Evolutionary conservation across 2,329 filamentous ascomycete genomes (phyloP).

Genomic region (Daldinia eschscholtzii): DNA sequence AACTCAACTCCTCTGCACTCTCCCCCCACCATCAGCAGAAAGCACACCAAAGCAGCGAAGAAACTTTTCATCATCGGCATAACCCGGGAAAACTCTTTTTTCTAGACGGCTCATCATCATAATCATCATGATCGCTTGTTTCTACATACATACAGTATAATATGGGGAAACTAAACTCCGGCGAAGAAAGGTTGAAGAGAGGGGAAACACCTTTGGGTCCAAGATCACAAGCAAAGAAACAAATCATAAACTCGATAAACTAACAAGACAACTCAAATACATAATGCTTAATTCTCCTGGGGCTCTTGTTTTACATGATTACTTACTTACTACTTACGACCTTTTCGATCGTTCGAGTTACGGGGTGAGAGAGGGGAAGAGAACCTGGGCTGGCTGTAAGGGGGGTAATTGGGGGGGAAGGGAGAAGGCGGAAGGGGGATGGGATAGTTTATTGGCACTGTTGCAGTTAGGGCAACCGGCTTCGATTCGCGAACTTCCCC

Average conservation of each 20-base stretch:
- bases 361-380: neutral
- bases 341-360: conserved; percentile 10
- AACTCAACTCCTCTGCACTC: neutral
- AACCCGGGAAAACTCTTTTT: neutral
- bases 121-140: neutral
- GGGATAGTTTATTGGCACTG: conserved; percentile 5
- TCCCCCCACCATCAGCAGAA: conserved; percentile 22
- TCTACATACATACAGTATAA: neutral
- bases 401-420: no score
- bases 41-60: conserved; percentile 17
- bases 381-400: neutral
- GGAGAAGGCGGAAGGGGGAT: neutral
- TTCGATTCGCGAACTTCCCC: conserved; percentile 28
- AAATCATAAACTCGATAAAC: neutral
- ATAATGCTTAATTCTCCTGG: conserved; percentile 8
- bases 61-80: conserved; percentile 12
- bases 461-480: conserved; percentile 30
- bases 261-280: neutral
- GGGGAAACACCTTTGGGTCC: no score
- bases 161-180: neutral
- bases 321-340: neutral
- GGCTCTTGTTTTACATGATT: neutral
- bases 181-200: neutral
- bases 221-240: neutral
- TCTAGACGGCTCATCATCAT: neutral